phyloP scores from a whole-genome alignment of 345 rosid genomes.

The Populus simonii region DNA sequence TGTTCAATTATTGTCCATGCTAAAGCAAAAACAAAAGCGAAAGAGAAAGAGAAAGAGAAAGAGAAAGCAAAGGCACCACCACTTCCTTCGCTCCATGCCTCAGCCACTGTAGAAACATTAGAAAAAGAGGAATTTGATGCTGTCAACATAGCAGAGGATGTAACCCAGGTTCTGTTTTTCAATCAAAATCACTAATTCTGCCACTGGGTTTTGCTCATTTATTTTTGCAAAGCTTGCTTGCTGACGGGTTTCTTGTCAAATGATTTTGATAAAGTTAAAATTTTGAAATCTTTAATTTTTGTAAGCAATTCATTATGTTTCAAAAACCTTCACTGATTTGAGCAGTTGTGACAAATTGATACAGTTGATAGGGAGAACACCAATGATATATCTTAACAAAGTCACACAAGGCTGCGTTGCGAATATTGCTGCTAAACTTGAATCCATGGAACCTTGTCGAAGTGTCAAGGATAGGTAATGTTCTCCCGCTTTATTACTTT shows the following conservation, averaged over 20 bases:
- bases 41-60: neutral
- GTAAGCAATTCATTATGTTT: constrained; percentile 16
- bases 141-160: constrained; percentile 75
- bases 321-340: constrained; percentile 22
- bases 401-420: constrained; percentile 72
- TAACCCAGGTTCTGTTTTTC: constrained; percentile 49
- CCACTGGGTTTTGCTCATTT: neutral
- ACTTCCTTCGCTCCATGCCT: constrained; percentile 23
- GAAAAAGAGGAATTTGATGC: constrained; percentile 29
- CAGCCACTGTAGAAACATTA: constrained; percentile 14
- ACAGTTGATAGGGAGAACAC: constrained; percentile 88
- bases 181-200: neutral
- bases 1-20: constrained; percentile 25
- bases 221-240: neutral
- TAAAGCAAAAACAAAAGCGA: constrained; percentile 21
- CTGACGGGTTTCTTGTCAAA: no score
- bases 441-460: constrained; percentile 93
- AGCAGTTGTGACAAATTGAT: constrained; percentile 34
- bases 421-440: constrained; percentile 90
- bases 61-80: neutral
- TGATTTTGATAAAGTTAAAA: no score
- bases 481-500: neutral
- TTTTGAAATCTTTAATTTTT: neutral
- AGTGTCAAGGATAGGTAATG: constrained; percentile 87
- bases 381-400: constrained; percentile 89